These are phyloP conservation scores for Saitozyma podzolica DNA, from an alignment of 768 basidiomycete species.

Conservation along the genomic window DNA sequence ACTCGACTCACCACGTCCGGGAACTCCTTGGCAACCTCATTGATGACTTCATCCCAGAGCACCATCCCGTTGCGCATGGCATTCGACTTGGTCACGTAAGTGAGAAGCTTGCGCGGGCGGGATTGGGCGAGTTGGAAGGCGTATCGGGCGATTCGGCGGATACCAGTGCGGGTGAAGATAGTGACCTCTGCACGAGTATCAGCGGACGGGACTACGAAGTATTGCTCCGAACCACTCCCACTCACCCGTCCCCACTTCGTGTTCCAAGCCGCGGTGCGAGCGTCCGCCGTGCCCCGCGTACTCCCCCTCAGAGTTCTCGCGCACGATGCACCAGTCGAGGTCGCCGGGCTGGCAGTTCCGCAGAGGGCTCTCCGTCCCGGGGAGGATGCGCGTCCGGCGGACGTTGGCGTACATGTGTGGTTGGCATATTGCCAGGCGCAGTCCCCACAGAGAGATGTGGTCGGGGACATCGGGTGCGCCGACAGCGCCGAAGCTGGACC, in stretches of 20 bases:
- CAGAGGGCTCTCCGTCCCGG: slow-evolving; percentile 58
- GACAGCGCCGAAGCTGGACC: slow-evolving; percentile 58
- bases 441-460: slow-evolving; percentile 63
- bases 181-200: slow-evolving; percentile 44
- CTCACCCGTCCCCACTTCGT: slow-evolving; percentile 51
- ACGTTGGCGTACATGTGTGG: slow-evolving; percentile 57
- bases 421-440: slow-evolving; percentile 59
- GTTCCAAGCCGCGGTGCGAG: slow-evolving; percentile 44
- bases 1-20: slow-evolving; percentile 54
- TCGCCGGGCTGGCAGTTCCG: slow-evolving; percentile 55
- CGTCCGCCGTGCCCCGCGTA: slow-evolving; percentile 58
- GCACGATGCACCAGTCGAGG: slow-evolving; percentile 61
- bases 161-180: slow-evolving; percentile 59
- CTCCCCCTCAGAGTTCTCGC: slow-evolving; percentile 64
- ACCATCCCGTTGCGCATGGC: slow-evolving; percentile 54
- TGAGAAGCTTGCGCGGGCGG: slow-evolving; percentile 59
- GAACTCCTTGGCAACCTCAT: slow-evolving; percentile 59
- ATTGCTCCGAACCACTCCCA: not conserved
- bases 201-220: not conserved
- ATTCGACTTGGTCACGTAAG: slow-evolving; percentile 61
- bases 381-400: slow-evolving; percentile 58
- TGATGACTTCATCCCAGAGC: slow-evolving; percentile 52
- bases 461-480: slow-evolving; percentile 61
- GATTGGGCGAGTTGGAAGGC: slow-evolving; percentile 61
- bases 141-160: slow-evolving; percentile 59